A percentile compares a stretch with the other conserved stretches of the same genome.
Conservation (phyloP, 495 filamentous ascomycete genomes). For the Talaromyces proteolyticus region DNA sequence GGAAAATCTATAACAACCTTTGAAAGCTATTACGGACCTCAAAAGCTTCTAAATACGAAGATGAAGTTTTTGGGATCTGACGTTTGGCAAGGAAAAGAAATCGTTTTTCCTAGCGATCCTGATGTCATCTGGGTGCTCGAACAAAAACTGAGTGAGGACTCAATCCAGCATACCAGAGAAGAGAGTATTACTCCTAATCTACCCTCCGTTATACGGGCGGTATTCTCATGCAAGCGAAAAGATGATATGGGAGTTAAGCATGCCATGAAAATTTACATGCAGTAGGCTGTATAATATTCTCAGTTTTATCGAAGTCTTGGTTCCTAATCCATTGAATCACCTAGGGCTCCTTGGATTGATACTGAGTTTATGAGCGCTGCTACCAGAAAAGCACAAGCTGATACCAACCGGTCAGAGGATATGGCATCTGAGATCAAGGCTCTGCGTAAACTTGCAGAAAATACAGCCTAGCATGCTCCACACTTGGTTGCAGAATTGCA, state of each 20-base stretch:
- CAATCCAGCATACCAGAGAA: not conserved
- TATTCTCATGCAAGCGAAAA: slow-evolving; percentile 3
- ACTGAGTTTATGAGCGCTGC: not conserved
- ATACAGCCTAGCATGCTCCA: not conserved
- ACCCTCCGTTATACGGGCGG: not conserved
- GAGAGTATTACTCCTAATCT: not conserved
- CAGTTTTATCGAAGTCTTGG: not conserved
- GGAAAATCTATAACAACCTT: slow-evolving; percentile 1
- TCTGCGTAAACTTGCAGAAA: not conserved
- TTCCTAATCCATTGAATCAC: not conserved
- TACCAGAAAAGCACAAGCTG: not conserved
- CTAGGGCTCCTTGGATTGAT: not conserved
- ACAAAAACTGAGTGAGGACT: not conserved
- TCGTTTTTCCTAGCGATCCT: not conserved
- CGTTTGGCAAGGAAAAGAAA: not conserved
- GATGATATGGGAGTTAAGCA: not conserved
- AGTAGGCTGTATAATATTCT: not conserved
- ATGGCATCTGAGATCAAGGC: not conserved
- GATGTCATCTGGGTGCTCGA: not conserved
- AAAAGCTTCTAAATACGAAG: not conserved
- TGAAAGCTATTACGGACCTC: slow-evolving; percentile 9
- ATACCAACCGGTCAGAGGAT: not conserved
- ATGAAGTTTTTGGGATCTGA: not conserved
- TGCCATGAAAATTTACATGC: slow-evolving; percentile 1
- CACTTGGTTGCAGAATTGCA: not conserved